These are phyloP conservation scores for Reticulascus tulasneorum DNA, from an alignment of 2,329 filamentous ascomycete genomes.

Conservation along the genomic window DNA sequence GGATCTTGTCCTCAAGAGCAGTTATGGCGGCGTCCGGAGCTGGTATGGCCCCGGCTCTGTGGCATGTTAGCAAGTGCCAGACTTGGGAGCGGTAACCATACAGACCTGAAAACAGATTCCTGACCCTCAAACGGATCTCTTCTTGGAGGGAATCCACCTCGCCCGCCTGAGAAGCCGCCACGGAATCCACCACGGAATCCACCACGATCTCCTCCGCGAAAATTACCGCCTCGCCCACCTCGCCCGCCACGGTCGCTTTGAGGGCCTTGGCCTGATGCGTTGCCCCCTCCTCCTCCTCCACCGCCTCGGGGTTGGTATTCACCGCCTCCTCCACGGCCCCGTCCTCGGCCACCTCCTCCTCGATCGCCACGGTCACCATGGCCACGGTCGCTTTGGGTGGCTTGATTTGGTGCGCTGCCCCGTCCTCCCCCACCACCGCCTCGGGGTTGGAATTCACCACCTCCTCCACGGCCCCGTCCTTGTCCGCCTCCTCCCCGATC, in stretches of 20 bases:
- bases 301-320: constrained; percentile 7
- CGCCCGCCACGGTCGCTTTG: constrained; percentile 12
- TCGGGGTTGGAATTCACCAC: constrained; percentile 2
- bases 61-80: constrained; percentile 2
- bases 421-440: constrained; percentile 14
- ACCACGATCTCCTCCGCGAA: constrained; percentile 6
- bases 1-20: constrained; percentile 36
- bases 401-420: constrained; percentile 15
- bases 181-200: constrained; percentile 2
- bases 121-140: constrained; percentile 15
- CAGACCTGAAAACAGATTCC: constrained; percentile 8
- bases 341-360: constrained; percentile 3
- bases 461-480: constrained; percentile 10
- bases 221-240: constrained; percentile 11
- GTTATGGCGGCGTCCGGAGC: constrained; percentile 23
- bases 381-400: constrained; percentile 9
- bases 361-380: constrained; percentile 1
- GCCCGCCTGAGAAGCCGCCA: constrained; percentile 10
- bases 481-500: constrained; percentile 11
- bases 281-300: constrained; percentile 14
- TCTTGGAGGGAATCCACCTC: constrained; percentile 11
- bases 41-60: constrained; percentile 8
- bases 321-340: constrained; percentile 5
- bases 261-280: constrained; percentile 16
- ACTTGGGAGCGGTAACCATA: constrained; percentile 2